Evolutionary conservation across 352 stramenopile genomes (phyloP), one percentile per base, ranked within the genome.

Genomic region (Globisporangium nagaii): DNA sequence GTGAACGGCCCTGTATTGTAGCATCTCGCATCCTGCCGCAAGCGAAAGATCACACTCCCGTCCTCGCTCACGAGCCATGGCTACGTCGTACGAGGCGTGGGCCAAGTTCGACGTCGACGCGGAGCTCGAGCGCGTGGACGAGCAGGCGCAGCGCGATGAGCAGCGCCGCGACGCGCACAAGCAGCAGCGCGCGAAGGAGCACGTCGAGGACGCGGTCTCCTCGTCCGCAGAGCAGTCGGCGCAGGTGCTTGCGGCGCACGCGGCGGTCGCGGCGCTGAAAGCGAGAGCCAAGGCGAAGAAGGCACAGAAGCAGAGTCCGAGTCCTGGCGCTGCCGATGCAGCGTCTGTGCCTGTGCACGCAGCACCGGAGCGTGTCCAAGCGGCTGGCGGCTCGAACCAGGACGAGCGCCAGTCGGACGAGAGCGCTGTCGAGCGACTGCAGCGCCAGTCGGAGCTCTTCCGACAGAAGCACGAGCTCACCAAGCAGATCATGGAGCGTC

Each of bases 41-140:
- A n/a, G n/a, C n/a, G n/a, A n/a, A n/a, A n/a, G n/a, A n/a, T n/a
- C n/a, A n/a, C n/a, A n/a, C n/a, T n/a, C n/a, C n/a, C n/a, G n/a
- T n/a, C n/a, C n/a, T n/a, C n/a, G n/a, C n/a, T n/a, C n/a, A n/a
- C n/a, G n/a, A 41, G 35, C 35, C 15, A 55, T 55, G 48, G 48
- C 48, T 19, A 64, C 59, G 13, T 81, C 67, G 43, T 90, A 90
- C 55, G 68, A 66, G 6, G 65, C 66, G 22, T 90, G 80, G 80
- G 70, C 62, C 44, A 71, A 64, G 46, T 90, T 76, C 58, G 77
- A 90, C 59, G 80, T 87, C 25, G 80, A 90, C 28, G 64, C 71
- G 39, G 80, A 86, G 56, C 66, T 90, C 15, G 63, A 57, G 64
- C 73, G 63, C 51, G 68, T 87, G 44, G 77, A 90, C 31, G 34